Conservation (phyloP, 352 stramenopile genomes). For the Globisporangium paroecandrum region DNA sequence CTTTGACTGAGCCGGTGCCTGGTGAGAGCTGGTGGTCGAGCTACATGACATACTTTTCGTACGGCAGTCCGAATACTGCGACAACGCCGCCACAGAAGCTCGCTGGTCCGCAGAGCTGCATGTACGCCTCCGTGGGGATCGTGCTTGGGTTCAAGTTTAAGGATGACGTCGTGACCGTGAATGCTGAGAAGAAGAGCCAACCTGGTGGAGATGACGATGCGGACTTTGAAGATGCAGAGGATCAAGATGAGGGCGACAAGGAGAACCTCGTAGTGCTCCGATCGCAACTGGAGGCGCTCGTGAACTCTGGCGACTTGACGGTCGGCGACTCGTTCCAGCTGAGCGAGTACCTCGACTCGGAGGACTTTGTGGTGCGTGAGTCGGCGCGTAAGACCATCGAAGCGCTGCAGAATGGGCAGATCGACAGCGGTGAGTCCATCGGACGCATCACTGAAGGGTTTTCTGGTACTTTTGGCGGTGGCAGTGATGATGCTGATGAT, state of each 20-base stretch:
- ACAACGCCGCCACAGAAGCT: constrained; percentile 11
- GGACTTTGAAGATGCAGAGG: neutral
- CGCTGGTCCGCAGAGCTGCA: constrained; percentile 15
- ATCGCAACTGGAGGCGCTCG: constrained; percentile 74
- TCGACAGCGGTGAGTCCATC: constrained; percentile 26
- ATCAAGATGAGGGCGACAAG: neutral
- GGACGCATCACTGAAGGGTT: constrained; percentile 38
- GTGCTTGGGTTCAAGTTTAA: constrained; percentile 21
- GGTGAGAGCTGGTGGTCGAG: constrained; percentile 59
- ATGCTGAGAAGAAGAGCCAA: neutral
- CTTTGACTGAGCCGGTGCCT: constrained; percentile 35
- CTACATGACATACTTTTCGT: constrained; percentile 49
- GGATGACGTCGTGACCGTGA: neutral
- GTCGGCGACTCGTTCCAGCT: constrained; percentile 71
- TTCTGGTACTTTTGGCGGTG: neutral
- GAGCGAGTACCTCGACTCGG: constrained; percentile 52
- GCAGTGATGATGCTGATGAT: neutral
- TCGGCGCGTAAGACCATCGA: constrained; percentile 61
- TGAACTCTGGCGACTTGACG: constrained; percentile 59
- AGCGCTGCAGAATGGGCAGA: constrained; percentile 54
- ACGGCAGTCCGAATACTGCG: constrained; percentile 18
- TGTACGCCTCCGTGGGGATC: constrained; percentile 36
- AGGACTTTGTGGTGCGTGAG: constrained; percentile 37
- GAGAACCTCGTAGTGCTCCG: constrained; percentile 47
- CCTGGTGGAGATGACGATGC: neutral